phyloP scores from a whole-genome alignment of 169 alveolate genomes.

The Perkinsus olseni region DNA sequence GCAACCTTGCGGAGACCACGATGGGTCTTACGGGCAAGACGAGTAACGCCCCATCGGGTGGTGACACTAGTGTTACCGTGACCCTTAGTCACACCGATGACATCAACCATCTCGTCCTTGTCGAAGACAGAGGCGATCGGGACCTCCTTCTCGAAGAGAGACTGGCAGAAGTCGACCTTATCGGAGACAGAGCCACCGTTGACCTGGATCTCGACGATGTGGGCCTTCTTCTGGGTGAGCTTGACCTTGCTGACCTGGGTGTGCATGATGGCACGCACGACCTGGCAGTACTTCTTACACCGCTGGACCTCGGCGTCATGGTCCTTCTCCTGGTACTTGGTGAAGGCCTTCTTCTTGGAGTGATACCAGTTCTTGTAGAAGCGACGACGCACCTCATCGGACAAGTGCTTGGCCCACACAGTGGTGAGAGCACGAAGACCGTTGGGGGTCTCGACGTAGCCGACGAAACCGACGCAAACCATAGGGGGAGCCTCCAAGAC shows the following conservation, averaged over 20 bases:
- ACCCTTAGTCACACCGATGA: conserved; percentile 97
- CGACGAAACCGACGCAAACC: conserved; percentile 98
- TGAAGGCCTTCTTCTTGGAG: conserved; percentile 97
- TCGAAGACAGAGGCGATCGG: conserved; percentile 89
- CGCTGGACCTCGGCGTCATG: conserved; percentile 82
- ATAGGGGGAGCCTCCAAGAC: conserved; percentile 97
- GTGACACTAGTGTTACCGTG: conserved; percentile 98
- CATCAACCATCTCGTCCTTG: conserved; percentile 95
- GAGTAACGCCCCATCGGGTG: conserved; percentile 98
- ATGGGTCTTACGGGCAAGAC: conserved; percentile 98
- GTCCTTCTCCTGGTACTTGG: conserved; percentile 86
- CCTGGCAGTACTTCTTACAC: conserved; percentile 90
- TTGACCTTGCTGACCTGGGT: conserved; percentile 94
- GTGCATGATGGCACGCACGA: conserved; percentile 96
- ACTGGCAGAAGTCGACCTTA: conserved; percentile 90
- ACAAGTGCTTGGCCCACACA: conserved; percentile 96
- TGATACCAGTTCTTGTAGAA: conserved; percentile 97
- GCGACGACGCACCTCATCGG: conserved; percentile 93
- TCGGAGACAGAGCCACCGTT: conserved; percentile 97
- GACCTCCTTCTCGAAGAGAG: conserved; percentile 91
- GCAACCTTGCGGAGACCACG: conserved; percentile 99
- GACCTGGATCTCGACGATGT: conserved; percentile 96
- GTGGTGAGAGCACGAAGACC: conserved; percentile 97
- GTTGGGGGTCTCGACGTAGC: conserved; percentile 97
- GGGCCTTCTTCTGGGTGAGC: conserved; percentile 94